A percentile compares a stretch with the other conserved stretches of the same genome.
Conservation (phyloP, 2,329 filamentous ascomycete species). For the Chrysoporthe austroafricana region DNA sequence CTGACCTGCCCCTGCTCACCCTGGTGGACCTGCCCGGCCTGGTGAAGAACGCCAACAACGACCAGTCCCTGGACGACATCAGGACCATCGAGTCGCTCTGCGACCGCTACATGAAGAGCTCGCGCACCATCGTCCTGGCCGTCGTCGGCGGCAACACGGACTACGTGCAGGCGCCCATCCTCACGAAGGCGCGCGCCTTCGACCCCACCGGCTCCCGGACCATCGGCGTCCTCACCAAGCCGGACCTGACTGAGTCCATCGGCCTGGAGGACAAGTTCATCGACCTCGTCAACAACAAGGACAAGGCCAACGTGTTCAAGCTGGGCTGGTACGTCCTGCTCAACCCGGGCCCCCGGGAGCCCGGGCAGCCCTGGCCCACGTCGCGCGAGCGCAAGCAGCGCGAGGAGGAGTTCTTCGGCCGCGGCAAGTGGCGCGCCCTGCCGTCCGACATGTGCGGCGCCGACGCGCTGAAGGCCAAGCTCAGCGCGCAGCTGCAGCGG, state of each 20-base stretch:
- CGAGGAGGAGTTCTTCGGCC: conserved; percentile 54
- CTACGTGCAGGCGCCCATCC: conserved; percentile 56
- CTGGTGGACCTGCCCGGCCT: conserved; percentile 66
- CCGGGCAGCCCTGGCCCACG: conserved; percentile 49
- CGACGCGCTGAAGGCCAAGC: conserved; percentile 50
- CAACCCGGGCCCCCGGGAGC: conserved; percentile 49
- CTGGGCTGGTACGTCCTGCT: conserved; percentile 57
- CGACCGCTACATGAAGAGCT: conserved; percentile 59
- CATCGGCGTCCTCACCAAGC: conserved; percentile 57
- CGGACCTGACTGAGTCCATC: conserved; percentile 56
- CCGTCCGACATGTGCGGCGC: conserved; percentile 54
- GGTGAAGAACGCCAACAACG: conserved; percentile 56
- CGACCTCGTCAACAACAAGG: conserved; percentile 55
- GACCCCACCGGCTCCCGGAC: conserved; percentile 54
- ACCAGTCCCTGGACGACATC: conserved; percentile 57
- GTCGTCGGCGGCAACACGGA: conserved; percentile 60
- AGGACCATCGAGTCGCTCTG: conserved; percentile 55
- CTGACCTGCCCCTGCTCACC: conserved; percentile 62
- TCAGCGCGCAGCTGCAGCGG: conserved; percentile 54
- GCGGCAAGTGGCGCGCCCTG: conserved; percentile 52
- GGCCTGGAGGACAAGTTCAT: conserved; percentile 59
- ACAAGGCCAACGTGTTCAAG: conserved; percentile 54
- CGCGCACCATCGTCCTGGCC: conserved; percentile 58
- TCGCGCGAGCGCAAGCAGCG: conserved; percentile 45
- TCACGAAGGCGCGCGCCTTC: conserved; percentile 55